phyloP scores from a whole-genome alignment of 371 early-diverging fungal species.

The Mucor circinelloides region DNA sequence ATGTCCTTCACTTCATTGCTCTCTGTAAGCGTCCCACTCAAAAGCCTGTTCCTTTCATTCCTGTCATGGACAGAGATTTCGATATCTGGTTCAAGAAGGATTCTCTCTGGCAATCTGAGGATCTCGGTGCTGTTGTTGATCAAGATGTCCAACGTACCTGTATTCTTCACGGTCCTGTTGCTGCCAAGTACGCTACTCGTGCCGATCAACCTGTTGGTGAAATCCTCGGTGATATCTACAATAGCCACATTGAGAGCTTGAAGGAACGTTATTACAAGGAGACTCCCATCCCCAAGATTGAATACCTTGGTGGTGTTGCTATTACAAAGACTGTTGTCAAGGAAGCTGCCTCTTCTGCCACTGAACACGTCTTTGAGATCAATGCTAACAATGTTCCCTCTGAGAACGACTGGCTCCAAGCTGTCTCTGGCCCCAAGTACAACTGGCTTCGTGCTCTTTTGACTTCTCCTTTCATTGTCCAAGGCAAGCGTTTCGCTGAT shows the following conservation, averaged over 20 bases:
- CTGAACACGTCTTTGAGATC: constrained; percentile 59
- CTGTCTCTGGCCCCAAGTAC: constrained; percentile 69
- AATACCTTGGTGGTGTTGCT: constrained; percentile 78
- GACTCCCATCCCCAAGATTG: constrained; percentile 74
- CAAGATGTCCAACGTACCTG: constrained; percentile 92
- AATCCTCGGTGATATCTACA: constrained; percentile 87
- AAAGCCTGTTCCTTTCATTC: constrained; percentile 94
- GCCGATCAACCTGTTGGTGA: constrained; percentile 90
- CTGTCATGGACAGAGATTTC: constrained; percentile 90
- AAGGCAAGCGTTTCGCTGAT: constrained; percentile 73
- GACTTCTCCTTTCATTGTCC: constrained; percentile 81
- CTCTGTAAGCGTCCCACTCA: constrained; percentile 81
- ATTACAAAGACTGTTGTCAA: constrained; percentile 21
- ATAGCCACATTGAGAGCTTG: constrained; percentile 78
- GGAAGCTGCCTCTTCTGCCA: constrained; percentile 30
- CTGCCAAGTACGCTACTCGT: constrained; percentile 77
- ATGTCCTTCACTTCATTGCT: constrained; percentile 87
- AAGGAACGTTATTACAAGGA: constrained; percentile 80
- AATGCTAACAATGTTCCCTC: constrained; percentile 57
- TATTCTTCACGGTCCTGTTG: constrained; percentile 95
- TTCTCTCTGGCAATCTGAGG: constrained; percentile 95
- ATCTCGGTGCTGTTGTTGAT: constrained; percentile 87
- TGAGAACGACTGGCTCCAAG: constrained; percentile 80
- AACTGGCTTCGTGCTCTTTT: constrained; percentile 91
- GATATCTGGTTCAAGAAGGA: constrained; percentile 97